Conservation (phyloP, 495 filamentous ascomycete genomes). For the Aspergillus saccharolyticus region DNA sequence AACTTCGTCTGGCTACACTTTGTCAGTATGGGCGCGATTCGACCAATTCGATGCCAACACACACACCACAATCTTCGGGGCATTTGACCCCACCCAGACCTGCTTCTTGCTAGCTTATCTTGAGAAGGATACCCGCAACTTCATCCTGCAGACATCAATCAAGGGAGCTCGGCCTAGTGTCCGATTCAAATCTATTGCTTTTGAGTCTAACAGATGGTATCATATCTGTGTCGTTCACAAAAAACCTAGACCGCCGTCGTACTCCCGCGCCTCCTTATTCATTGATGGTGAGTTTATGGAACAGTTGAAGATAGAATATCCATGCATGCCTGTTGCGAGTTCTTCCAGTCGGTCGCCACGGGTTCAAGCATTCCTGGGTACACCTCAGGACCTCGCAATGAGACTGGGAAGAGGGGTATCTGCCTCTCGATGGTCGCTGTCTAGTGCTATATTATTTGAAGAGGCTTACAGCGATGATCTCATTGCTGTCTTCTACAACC, state of each 20-base stretch:
- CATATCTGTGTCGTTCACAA: conserved; percentile 84
- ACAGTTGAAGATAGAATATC: conserved; percentile 84
- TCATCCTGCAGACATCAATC: conserved; percentile 95
- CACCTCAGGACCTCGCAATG: conserved; percentile 83
- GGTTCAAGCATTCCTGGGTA: conserved; percentile 90
- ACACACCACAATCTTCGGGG: conserved; percentile 93
- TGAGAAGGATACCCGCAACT: conserved; percentile 89
- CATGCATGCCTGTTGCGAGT: conserved; percentile 52
- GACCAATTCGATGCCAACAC: conserved; percentile 77
- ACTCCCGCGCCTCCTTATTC: conserved; percentile 82
- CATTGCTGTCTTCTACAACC: conserved; percentile 80
- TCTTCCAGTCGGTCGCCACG: conserved; percentile 53
- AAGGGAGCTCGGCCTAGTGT: conserved; percentile 82
- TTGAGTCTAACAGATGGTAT: conserved; percentile 78
- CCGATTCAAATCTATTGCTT: conserved; percentile 77
- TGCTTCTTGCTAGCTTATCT: conserved; percentile 94
- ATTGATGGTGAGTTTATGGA: conserved; percentile 92
- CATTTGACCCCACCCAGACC: conserved; percentile 85
- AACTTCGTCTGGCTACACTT: conserved; percentile 76
- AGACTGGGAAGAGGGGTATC: conserved; percentile 72
- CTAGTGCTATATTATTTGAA: conserved; percentile 80
- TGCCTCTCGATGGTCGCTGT: conserved; percentile 78
- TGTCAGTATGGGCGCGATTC: conserved; percentile 81
- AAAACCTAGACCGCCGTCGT: conserved; percentile 64
- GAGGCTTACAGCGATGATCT: conserved; percentile 88